Evolutionary conservation across 1,284 basidiomycete genomes (phyloP), one percentile per base, ranked within the genome.

Genomic region (Puccinia coronata): DNA sequence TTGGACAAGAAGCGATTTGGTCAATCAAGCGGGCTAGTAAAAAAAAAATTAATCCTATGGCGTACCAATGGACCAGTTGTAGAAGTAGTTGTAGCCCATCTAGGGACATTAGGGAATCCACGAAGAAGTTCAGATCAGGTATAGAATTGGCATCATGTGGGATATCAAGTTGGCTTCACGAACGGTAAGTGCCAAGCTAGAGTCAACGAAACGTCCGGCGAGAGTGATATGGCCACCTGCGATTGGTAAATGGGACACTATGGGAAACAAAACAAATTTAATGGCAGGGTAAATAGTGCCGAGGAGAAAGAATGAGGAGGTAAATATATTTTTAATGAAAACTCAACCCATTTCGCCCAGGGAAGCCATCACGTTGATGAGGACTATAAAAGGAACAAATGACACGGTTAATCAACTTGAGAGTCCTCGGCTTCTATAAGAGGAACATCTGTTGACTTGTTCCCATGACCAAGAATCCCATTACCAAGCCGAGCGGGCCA

Each of bases 191-290:
- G 91, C 91, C 82, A 94, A 89, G 1, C 93, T 91, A 6, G 91
- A 91, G 84, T 93, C 91, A 36, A 94, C 91, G 85, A 93, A 93
- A 59, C 92, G 91, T 83, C 90, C 90, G 4, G 93, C 92, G 53
- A 94, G 88, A 72, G 90, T 91, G 85, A 95, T 92, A 85, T 94
- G 93, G 8, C 93, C 91, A 82, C 91, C 92, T 70, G 88, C 83
- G 82, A 86, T 82, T n/a, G 87, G 86, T 2, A 86, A 84, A 39
- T 85, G 84, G 0, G 86, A 82, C 41, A 85, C 83, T 79, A 85
- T 82, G 20, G 0, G 61, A 31, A 20, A 36, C 28, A 87, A 87
- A 55, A 92, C 88, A 83, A 89, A 92, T 0, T 91, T 89, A 78
- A 87, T 91, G 36, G 16, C 20, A 18, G 49, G 8, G n/a, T n/a